A percentile compares a stretch with the other conserved stretches of the same genome.
Conservation (phyloP, 768 basidiomycete genomes). For the Rhizopogon vesiculosus region DNA sequence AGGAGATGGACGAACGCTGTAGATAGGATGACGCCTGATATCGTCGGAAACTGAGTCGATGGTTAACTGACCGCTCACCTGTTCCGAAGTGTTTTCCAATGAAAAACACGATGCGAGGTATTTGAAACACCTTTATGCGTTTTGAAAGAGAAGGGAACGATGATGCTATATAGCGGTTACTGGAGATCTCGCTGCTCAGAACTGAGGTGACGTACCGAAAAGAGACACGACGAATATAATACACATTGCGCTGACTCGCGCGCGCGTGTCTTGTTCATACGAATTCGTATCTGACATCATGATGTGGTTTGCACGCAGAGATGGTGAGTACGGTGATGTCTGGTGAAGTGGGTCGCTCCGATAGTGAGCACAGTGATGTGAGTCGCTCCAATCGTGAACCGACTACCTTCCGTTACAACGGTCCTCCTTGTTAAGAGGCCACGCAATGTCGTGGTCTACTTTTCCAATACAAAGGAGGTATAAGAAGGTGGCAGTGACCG, state of each 20-base stretch:
- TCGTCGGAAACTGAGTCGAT: neutral
- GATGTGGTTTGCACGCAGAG: neutral
- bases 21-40: constrained; percentile 70
- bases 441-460: neutral
- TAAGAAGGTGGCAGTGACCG: neutral
- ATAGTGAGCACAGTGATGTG: neutral
- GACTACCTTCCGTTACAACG: neutral
- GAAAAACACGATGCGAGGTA: constrained; percentile 71
- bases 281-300: neutral
- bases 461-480: neutral
- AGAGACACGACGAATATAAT: constrained; percentile 59
- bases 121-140: constrained; percentile 44
- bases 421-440: neutral
- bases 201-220: constrained; percentile 42
- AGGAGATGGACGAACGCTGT: constrained; percentile 82
- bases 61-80: constrained; percentile 28
- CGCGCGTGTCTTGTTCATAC: neutral
- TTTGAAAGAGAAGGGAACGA: constrained; percentile 69
- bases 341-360: neutral
- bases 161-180: constrained; percentile 42
- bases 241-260: constrained; percentile 34
- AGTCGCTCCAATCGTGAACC: too few species aligned
- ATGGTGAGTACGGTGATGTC: neutral
- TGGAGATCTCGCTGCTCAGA: neutral
- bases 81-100: constrained; percentile 89